phyloP scores from a whole-genome alignment of 179 eudicot genomes.

The Corrigiola litoralis region DNA sequence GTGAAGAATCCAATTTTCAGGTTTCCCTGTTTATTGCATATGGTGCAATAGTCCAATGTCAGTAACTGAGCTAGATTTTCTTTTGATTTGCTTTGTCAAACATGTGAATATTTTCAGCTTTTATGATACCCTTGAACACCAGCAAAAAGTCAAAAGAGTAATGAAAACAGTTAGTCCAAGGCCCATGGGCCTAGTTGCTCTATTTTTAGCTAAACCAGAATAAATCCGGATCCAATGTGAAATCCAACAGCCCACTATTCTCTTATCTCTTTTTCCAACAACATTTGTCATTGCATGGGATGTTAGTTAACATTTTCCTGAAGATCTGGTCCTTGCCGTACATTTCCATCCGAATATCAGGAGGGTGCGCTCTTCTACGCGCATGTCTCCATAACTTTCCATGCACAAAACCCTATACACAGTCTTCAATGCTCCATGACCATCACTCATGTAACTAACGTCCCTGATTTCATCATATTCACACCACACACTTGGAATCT shows the following conservation, averaged over 20 bases:
- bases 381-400: conserved; percentile 17
- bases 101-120: conserved; percentile 20
- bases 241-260: conserved; percentile 11
- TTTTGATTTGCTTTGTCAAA: neutral
- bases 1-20: conserved; percentile 4
- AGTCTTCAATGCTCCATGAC: conserved; percentile 24
- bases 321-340: conserved; percentile 19
- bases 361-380: conserved; percentile 15
- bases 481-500: neutral
- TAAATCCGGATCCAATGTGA: conserved; percentile 28
- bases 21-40: conserved; percentile 3
- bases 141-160: neutral
- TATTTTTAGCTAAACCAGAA: conserved; percentile 3
- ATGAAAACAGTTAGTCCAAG: neutral
- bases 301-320: conserved; percentile 9
- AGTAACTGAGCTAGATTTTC: neutral
- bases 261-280: neutral
- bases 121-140: neutral
- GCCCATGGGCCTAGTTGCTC: conserved; percentile 9
- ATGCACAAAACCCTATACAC: conserved; percentile 8
- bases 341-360: conserved; percentile 10
- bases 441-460: neutral
- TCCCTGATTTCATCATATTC: neutral
- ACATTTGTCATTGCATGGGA: conserved; percentile 3
- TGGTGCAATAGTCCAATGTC: conserved; percentile 2